A percentile compares a stretch with the other conserved stretches of the same genome.
Evolutionary conservation across 805 yeast species (phyloP).

Genomic region (Komagataella kurtzmanii): DNA sequence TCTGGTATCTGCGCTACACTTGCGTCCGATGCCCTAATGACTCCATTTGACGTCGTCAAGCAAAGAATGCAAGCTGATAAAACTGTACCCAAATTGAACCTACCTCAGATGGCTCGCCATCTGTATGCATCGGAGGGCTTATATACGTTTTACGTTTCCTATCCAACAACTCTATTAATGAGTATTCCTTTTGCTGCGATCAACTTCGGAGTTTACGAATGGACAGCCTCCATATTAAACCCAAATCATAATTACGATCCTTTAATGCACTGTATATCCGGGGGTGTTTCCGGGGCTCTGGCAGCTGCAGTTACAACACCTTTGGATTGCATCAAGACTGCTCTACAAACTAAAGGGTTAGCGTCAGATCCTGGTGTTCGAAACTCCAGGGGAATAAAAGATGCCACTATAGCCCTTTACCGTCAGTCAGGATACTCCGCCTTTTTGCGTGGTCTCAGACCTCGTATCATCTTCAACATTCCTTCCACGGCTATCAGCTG

Average conservation of each 20-base stretch:
- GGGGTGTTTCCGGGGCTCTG: conserved; percentile 87
- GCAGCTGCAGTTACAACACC: conserved; percentile 96
- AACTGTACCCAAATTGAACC: neutral
- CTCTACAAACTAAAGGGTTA: conserved; percentile 70
- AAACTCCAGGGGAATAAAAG: conserved; percentile 48
- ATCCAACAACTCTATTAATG: conserved; percentile 87
- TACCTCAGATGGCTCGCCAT: conserved; percentile 17
- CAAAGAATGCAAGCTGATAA: conserved; percentile 73
- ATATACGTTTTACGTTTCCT: conserved; percentile 77
- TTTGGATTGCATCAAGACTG: conserved; percentile 84
- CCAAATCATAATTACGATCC: conserved; percentile 78
- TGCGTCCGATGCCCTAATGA: conserved; percentile 93
- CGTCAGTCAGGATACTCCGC: conserved; percentile 47
- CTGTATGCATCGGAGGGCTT: conserved; percentile 55
- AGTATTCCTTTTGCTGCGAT: conserved; percentile 92
- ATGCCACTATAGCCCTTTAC: conserved; percentile 61
- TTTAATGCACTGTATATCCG: conserved; percentile 79
- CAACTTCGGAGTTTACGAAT: conserved; percentile 87
- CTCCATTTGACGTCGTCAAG: conserved; percentile 90
- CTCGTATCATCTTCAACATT: conserved; percentile 83
- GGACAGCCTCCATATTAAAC: conserved; percentile 62
- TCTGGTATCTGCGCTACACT: conserved; percentile 90
- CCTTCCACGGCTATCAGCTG: conserved; percentile 96
- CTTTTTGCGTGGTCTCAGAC: conserved; percentile 75
- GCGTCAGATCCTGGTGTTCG: conserved; percentile 33